These are phyloP conservation scores for Primulina tabacum DNA, from an alignment of 257 asterid species.

Conservation along the genomic window DNA sequence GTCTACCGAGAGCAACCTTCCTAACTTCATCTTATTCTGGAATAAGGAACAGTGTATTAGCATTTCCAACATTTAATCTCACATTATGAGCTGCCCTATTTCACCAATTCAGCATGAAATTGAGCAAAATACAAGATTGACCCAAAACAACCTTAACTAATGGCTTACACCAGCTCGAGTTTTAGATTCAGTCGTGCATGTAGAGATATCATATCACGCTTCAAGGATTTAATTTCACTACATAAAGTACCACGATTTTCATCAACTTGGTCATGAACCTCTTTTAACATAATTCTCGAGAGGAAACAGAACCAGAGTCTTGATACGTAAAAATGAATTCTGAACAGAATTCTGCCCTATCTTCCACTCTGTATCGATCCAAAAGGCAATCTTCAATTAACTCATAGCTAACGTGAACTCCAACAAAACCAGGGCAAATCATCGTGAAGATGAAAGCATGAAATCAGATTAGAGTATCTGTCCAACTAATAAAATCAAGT, in stretches of 20 bases:
- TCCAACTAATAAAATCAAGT: not conserved
- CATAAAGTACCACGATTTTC: not conserved
- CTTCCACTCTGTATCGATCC: not conserved
- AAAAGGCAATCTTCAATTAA: not conserved
- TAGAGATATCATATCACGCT: not conserved
- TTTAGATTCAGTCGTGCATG: not conserved
- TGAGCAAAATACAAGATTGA: not conserved
- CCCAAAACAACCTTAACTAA: not conserved
- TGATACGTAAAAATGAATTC: no score
- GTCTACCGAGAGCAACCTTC: not conserved
- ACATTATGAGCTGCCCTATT: not conserved
- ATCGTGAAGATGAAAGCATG: not conserved
- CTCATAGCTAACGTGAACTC: not conserved
- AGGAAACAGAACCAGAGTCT: not conserved
- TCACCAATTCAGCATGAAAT: not conserved
- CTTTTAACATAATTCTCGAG: not conserved
- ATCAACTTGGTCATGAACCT: not conserved
- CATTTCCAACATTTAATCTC: not conserved
- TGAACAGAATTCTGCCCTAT: not conserved
- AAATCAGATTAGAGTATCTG: not conserved
- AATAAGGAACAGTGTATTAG: not conserved
- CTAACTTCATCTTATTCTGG: not conserved
- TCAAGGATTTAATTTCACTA: not conserved
- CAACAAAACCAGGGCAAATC: not conserved
- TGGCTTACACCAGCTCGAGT: not conserved